These are phyloP conservation scores for Acidiella bohemica DNA, from an alignment of 495 filamentous ascomycete species.

Conservation along the genomic window DNA sequence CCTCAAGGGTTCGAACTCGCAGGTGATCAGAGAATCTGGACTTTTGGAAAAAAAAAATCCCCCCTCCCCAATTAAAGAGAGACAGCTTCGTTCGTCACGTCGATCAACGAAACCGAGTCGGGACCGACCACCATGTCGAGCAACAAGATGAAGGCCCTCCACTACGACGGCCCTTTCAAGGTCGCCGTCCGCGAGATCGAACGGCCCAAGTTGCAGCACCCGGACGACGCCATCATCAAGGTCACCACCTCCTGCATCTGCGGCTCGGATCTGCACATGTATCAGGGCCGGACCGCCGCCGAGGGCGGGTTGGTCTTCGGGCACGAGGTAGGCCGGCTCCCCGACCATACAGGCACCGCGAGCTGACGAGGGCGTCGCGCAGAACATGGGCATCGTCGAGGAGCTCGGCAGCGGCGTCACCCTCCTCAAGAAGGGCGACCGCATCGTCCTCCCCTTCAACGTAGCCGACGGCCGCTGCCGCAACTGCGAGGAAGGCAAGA, in stretches of 20 bases:
- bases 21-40: too few relatives aligned
- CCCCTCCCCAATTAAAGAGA: too few relatives aligned
- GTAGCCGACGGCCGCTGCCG: constrained; percentile 44
- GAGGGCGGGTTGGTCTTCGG: constrained; percentile 42
- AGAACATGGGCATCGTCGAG: constrained; percentile 30
- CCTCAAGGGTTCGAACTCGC: too few relatives aligned
- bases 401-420: constrained; percentile 37
- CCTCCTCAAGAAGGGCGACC: constrained; percentile 37
- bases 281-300: constrained; percentile 40
- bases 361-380: too few relatives aligned
- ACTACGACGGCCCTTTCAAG: constrained; percentile 40
- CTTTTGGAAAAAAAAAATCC: too few relatives aligned
- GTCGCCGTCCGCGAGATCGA: constrained; percentile 38
- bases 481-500: constrained; percentile 46
- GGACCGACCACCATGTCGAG: not conserved
- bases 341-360: too few relatives aligned
- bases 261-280: constrained; percentile 34
- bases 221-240: constrained; percentile 34
- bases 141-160: constrained; percentile 40
- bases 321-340: too few relatives aligned
- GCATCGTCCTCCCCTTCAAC: constrained; percentile 47
- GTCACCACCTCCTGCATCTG: constrained; percentile 46
- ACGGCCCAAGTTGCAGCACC: constrained; percentile 36
- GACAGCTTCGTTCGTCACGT: too few relatives aligned
- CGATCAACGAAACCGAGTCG: too few relatives aligned